Base-by-base conservation (phyloP, 441 rosid genomes). In the Flueggea neowawraea region DNA sequence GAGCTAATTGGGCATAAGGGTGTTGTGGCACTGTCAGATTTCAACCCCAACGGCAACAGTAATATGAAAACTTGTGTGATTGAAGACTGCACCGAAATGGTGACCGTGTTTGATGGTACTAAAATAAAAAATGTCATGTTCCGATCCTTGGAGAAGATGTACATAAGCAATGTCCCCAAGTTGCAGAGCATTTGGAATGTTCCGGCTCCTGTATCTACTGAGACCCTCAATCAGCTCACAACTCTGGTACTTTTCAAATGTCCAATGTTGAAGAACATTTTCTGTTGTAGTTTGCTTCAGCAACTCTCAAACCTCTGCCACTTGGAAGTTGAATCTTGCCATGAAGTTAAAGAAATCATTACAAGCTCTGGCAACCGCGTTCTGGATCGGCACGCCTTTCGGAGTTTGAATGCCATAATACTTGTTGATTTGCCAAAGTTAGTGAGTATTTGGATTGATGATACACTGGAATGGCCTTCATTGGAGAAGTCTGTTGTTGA, bases 311-410 rank as follows among this genome's bases (percentile, higher is more conserved):
- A 39, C 2, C 65, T 61, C 6, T 32, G 52, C 2, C 50, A 61
- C 36, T 36, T 61, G 57, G 65, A 61, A 52, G 33, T 61, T 36
- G 33, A 52, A 41, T 39, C 47, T 33, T 52, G 57, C 52, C 57
- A 52, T 36, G 17, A 36, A 36, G 41, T 61, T 6, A 44, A 61
- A 11, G 64, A 61, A 16, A 16, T 61, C 6, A 16, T 16, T 10
- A 16, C 12, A 14, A 47, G 8, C 36, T 33, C 49, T 0, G 49
- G 33, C 48, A 52, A 51, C 9, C 48, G 15, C 9, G 11, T 13
- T 2, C 6, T 15, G 2, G 5, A 41, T 2, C 11, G 16, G 2
- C 48, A 0, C 51, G 47, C 12, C 12, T 55, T 61, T 36, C 55
- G 14, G 5, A 3, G 31, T 12, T 17, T 61, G 49, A 22, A 52